A percentile compares a stretch with the other conserved stretches of the same genome.
Evolutionary conservation across 768 basidiomycete genomes (phyloP).

Genomic region (Heimioporus sp.): DNA sequence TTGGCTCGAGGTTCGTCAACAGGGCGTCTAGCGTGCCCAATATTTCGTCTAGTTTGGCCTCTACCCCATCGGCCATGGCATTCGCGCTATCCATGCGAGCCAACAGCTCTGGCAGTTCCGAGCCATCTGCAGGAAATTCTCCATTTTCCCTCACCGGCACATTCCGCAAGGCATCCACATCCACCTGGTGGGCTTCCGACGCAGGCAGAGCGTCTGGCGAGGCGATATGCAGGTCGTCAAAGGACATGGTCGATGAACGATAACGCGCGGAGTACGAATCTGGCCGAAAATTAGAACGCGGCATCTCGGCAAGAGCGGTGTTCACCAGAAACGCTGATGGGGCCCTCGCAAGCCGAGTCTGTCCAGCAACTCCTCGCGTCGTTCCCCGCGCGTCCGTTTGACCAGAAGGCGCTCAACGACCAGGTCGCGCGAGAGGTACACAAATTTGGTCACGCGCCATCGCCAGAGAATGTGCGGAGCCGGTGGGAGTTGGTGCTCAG

Average conservation of each 20-base stretch:
- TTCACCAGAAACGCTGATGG: constrained; percentile 34
- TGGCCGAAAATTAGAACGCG: background rate
- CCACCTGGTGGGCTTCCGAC: constrained; percentile 18
- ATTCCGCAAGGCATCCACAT: constrained; percentile 37
- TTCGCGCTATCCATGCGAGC: constrained; percentile 55
- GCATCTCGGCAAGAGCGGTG: constrained; percentile 24
- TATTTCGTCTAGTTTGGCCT: constrained; percentile 59
- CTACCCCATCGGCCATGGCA: constrained; percentile 58
- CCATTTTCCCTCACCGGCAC: constrained; percentile 27
- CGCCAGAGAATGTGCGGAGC: constrained; percentile 60
- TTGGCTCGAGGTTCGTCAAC: constrained; percentile 42
- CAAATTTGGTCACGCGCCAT: constrained; percentile 40
- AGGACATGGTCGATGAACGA: constrained; percentile 24
- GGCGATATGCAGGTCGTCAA: constrained; percentile 19
- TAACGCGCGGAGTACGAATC: constrained; percentile 20
- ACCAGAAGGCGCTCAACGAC: constrained; percentile 46
- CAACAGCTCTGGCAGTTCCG: constrained; percentile 51
- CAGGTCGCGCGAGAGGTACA: constrained; percentile 46
- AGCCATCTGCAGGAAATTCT: constrained; percentile 34
- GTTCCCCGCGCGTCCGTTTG: constrained; percentile 50
- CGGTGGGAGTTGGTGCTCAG: constrained; percentile 65
- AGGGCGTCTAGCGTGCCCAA: constrained; percentile 57
- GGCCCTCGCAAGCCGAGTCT: constrained; percentile 49
- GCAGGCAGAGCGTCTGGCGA: constrained; percentile 7
- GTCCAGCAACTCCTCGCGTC: constrained; percentile 50